Evolutionary conservation across 768 basidiomycete genomes (phyloP).

Genomic region (Leccinum obscurum): DNA sequence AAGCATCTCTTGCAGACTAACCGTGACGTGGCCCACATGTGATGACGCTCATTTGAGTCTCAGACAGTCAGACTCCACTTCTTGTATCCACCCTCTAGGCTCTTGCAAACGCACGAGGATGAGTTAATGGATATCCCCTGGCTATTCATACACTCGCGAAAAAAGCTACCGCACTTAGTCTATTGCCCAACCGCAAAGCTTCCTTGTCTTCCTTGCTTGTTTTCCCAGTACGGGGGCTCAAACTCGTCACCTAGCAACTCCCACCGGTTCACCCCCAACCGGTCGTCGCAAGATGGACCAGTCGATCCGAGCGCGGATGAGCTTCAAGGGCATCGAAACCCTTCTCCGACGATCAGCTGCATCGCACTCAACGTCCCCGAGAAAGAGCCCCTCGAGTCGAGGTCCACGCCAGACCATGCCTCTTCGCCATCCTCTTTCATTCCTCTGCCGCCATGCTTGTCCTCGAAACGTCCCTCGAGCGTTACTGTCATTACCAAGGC

Average conservation of each 20-base stretch:
- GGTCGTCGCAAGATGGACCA: neutral
- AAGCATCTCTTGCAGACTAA: too few relatives aligned
- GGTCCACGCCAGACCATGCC: neutral
- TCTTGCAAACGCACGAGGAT: neutral
- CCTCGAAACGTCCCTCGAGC: slow-evolving; percentile 3
- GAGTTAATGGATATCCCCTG: neutral
- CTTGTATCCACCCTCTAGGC: too few relatives aligned
- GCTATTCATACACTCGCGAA: neutral
- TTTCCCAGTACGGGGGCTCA: neutral
- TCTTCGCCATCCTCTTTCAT: neutral
- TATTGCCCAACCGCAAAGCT: neutral
- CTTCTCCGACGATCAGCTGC: slow-evolving; percentile 8
- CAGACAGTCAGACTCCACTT: too few relatives aligned
- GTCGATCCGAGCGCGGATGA: too few relatives aligned
- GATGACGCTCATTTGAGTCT: too few relatives aligned
- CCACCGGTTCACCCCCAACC: neutral
- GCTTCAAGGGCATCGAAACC: slow-evolving; percentile 2
- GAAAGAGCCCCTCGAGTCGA: slow-evolving; percentile 1
- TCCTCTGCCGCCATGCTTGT: neutral
- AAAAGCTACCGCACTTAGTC: neutral
- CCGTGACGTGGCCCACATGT: too few relatives aligned
- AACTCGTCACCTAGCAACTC: neutral
- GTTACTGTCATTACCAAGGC: slow-evolving; percentile 12
- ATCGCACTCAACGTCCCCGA: slow-evolving; percentile 4
- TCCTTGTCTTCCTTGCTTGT: neutral